A percentile compares a stretch with the other conserved stretches of the same genome.
Conservation (phyloP, 345 rosid genomes). For the Eucalyptus sp. region DNA sequence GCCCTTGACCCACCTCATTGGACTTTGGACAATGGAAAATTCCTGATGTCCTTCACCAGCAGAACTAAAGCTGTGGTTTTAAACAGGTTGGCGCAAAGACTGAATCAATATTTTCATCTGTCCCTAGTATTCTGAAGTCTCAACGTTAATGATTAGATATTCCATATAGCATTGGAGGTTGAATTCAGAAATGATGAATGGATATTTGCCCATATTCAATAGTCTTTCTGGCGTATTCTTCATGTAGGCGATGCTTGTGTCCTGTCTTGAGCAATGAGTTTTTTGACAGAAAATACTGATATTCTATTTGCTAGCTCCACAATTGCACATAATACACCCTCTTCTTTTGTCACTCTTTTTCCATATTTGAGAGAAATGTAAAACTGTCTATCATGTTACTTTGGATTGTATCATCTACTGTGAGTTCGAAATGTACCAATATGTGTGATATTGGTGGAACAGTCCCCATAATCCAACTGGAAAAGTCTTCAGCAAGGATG, state of each 20-base stretch:
- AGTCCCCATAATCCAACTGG: slow-evolving; percentile 69
- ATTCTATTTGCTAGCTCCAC: neutral
- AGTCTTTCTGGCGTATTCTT: neutral
- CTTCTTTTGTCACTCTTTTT: neutral
- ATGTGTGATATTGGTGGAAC: slow-evolving; percentile 5
- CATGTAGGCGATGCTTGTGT: neutral
- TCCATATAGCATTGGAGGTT: neutral
- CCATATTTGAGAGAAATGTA: neutral
- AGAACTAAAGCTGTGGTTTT: slow-evolving; percentile 39
- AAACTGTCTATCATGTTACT: neutral
- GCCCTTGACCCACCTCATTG: slow-evolving; percentile 46
- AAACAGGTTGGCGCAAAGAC: slow-evolving; percentile 24
- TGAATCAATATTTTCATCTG: neutral
- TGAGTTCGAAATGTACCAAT: neutral
- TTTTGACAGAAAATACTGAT: neutral
- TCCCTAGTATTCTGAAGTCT: neutral
- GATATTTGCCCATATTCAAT: neutral
- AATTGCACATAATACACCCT: neutral
- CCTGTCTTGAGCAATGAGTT: neutral
- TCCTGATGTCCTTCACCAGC: slow-evolving; percentile 22
- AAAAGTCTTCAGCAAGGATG: slow-evolving; percentile 39
- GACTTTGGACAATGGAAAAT: slow-evolving; percentile 31
- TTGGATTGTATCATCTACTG: neutral
- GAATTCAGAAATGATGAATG: neutral
- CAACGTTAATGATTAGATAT: neutral